Evolutionary conservation across 192 early-diverging fungal genomes (phyloP), one percentile per base, ranked within the genome.

Genomic region (Backusella parvicylindrica): DNA sequence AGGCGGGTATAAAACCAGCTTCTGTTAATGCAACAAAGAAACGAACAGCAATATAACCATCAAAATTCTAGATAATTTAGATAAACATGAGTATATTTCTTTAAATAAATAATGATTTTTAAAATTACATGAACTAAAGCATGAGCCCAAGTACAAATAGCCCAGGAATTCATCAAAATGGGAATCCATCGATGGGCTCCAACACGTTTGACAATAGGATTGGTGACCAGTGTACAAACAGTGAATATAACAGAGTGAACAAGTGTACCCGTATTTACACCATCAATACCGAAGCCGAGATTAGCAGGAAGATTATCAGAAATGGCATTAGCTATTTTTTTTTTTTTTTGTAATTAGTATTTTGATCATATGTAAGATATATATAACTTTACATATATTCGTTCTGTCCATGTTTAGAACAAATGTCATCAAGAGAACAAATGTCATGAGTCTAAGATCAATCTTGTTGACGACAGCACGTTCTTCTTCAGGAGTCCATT

Each of bases 101-200:
- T 56, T 56, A 16, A 56, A 11, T 23, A 13, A 26, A 11, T 9
- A 12, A 23, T 21, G 3, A 30, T 37, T 21, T 33, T 15, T 35
- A 18, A 35, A 31, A 9, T 41, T 28, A 63, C 53, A 18, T 65
- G 18, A 13, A 71, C 12, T 11, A 65, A 28, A 23, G 40, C 75
- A 71, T 77, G 70, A 26, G 69, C 60, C 75, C 75, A 77, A 35
- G 75, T 77, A n/a, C 71, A 60, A 28, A 77, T 50, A 11, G 69
- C 75, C 75, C 75, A 77, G 26, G 60, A 31, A 5, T 28, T 33
- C 75, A 77, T 77, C 28, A 86, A 71, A 21, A 88, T 74, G 0
- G 87, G 85, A 40, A 89, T 81, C 87, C 87, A 89, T 28, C 75
- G 74, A 37, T 89, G 78, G 26, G 87, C 68, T 36, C 87, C 87